These are phyloP conservation scores for Vigna mungo DNA, from an alignment of 306 rosid species.

Conservation along the genomic window DNA sequence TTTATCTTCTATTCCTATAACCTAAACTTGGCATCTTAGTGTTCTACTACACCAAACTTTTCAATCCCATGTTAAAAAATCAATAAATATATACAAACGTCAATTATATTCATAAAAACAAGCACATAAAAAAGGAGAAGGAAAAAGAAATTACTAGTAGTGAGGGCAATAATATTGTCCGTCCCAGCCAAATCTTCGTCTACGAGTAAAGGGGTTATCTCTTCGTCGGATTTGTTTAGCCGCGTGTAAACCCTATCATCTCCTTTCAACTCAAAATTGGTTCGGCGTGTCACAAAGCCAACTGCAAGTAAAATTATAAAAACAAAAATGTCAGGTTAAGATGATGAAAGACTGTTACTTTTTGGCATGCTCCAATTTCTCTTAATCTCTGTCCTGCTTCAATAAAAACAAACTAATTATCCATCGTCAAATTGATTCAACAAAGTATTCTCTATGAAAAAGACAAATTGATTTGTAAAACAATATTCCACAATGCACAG, in stretches of 20 bases:
- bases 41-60: background rate
- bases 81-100: background rate
- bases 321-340: too few species aligned
- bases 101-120: background rate
- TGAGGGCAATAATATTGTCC: conserved; percentile 87
- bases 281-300: too few species aligned
- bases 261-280: conserved; percentile 75
- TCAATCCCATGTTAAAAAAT: background rate
- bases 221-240: conserved; percentile 61
- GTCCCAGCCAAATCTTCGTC: conserved; percentile 94
- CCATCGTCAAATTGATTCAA: background rate
- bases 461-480: background rate
- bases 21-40: background rate
- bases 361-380: too few species aligned
- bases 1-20: background rate
- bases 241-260: conserved; percentile 83
- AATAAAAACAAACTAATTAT: too few species aligned
- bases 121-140: background rate
- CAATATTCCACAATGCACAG: background rate
- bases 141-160: conserved; percentile 65
- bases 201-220: conserved; percentile 55
- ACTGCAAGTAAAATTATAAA: too few species aligned
- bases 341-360: too few species aligned
- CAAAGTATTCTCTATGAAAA: background rate
- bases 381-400: too few species aligned